phyloP scores from a whole-genome alignment of 768 basidiomycete species.

The Wakefieldia striispora region DNA sequence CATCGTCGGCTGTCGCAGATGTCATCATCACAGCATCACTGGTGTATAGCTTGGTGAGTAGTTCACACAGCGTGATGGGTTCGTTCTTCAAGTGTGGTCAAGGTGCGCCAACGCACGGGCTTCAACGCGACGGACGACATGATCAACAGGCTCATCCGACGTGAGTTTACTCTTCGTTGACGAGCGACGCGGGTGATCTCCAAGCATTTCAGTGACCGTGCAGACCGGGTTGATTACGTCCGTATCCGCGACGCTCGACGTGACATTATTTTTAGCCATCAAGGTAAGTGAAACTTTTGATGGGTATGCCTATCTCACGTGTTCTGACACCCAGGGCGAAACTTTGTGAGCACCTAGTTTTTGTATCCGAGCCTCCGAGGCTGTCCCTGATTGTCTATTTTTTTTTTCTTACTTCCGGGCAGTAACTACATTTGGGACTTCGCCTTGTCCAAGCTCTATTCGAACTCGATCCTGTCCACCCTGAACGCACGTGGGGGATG shows the following conservation, averaged over 20 bases:
- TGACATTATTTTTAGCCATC: constrained; percentile 20
- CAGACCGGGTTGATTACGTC: constrained; percentile 17
- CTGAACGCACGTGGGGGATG: constrained; percentile 20
- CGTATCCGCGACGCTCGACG: constrained; percentile 17
- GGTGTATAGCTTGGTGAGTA: constrained; percentile 42
- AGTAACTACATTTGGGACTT: constrained; percentile 22
- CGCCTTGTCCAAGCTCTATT: no score
- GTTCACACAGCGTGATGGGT: neutral
- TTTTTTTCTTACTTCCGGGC: neutral
- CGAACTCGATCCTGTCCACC: no score
- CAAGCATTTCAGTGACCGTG: no score
- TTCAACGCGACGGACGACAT: constrained; percentile 36
- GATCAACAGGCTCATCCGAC: constrained; percentile 42
- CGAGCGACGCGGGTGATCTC: no score
- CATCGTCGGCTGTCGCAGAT: constrained; percentile 40
- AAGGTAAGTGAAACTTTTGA: constrained; percentile 7
- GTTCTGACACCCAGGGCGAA: neutral
- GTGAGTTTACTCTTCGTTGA: constrained; percentile 18
- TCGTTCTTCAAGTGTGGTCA: constrained; percentile 8
- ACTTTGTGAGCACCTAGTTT: constrained; percentile 2
- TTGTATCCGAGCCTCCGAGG: neutral
- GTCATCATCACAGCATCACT: constrained; percentile 42
- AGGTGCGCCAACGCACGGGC: constrained; percentile 41
- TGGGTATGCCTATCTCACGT: neutral
- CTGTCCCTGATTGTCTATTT: neutral